These are phyloP conservation scores for Botrytis fragariae DNA, from an alignment of 2,329 filamentous ascomycete genomes.

Conservation along the genomic window DNA sequence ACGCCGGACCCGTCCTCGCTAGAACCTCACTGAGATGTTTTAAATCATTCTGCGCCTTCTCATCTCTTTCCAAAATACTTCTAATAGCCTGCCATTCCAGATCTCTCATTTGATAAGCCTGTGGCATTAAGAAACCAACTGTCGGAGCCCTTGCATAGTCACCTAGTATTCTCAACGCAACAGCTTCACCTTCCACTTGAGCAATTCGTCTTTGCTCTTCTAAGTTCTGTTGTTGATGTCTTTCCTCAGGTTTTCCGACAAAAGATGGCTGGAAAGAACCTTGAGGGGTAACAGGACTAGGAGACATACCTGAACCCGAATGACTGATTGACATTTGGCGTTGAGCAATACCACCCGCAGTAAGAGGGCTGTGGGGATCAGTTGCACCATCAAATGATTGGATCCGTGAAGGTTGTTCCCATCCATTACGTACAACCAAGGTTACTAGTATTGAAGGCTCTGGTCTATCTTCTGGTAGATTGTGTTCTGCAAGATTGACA, in stretches of 20 bases:
- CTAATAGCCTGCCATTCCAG: constrained; percentile 72
- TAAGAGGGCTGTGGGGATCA: constrained; percentile 38
- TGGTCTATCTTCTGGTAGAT: constrained; percentile 66
- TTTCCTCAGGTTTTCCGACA: constrained; percentile 26
- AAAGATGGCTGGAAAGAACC: constrained; percentile 30
- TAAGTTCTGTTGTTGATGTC: constrained; percentile 40
- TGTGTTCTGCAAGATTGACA: constrained; percentile 81
- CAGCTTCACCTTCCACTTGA: constrained; percentile 52
- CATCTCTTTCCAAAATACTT: constrained; percentile 41
- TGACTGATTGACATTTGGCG: constrained; percentile 50
- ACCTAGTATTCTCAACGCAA: constrained; percentile 64
- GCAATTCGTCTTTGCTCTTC: constrained; percentile 41
- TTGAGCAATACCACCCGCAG: constrained; percentile 40
- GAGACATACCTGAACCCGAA: constrained; percentile 51
- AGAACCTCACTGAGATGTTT: constrained; percentile 54
- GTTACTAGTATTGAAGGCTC: constrained; percentile 80
- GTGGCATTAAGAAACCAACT: constrained; percentile 66
- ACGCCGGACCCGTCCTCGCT: constrained; percentile 38
- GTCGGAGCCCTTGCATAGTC: constrained; percentile 59
- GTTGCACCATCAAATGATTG: constrained; percentile 27
- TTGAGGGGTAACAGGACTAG: constrained; percentile 44
- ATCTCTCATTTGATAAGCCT: constrained; percentile 66
- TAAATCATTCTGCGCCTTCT: constrained; percentile 40
- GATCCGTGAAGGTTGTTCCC: constrained; percentile 15
- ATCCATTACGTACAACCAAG: constrained; percentile 74